Base-by-base conservation (phyloP, 108 stramenopile genomes). In the Skeletonema tropicum region DNA sequence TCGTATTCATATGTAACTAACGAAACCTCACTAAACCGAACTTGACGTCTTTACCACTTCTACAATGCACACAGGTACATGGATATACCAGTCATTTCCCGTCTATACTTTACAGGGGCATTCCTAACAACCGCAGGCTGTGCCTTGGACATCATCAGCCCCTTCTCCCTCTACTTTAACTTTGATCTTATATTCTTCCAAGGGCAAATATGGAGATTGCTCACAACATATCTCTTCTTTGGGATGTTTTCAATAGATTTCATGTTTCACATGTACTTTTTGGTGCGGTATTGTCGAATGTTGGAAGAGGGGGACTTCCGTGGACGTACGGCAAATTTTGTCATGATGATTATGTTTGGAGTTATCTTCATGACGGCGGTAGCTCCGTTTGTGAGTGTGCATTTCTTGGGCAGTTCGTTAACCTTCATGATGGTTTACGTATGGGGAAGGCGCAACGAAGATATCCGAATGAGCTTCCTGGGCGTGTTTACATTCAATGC, bases 381-480 rank as follows among this genome's bases (percentile, higher is more conserved):
- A 3, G 96, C 98, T 11, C 88, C 96, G 26, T 96, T 90, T 74
- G 71, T 96, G 4, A 69, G 76, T 29, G 90, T 97, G 9, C 90
- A 92, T 46, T 99, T 98, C 71, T 73, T 99, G 39, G 98, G 98
- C 41, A 86, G 86, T 72, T 92, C 97, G 1, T 85, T 99, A 60
- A 91, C 98, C 6, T 99, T 99, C 76, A 98, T 98, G 97, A 99
- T 99, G 97, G 88, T 97, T 0, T 98, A 99, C 74, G 94, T 99
- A 7, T 99, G 97, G 98, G 92, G 92, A 58, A 74, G 92, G 52
- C 80, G 92, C 2, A 97, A 96, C 71, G 88, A 89, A 67, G 87
- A 92, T 74, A 88, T 98, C 63, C 76, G 92, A 45, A 98, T 98
- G 98, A 85, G 84, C 55, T 92, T 99, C 66, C 69, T 99, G 45